Conservation (phyloP, 371 early-diverging fungal species). For the Mortierella sp. region DNA sequence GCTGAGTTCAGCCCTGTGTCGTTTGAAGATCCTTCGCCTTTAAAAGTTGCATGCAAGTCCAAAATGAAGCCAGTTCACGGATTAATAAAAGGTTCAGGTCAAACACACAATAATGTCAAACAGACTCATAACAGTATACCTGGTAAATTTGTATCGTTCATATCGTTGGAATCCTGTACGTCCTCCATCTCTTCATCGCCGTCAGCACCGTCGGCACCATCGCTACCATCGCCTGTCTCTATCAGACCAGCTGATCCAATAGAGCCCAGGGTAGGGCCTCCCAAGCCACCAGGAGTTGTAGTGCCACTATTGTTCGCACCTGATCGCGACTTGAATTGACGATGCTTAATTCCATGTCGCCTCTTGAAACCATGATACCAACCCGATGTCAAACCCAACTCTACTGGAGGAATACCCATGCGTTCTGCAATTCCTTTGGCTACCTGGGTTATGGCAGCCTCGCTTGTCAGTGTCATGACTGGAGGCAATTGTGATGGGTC, state of each 20-base stretch:
- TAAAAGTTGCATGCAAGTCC: neutral
- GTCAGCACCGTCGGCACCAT: constrained; percentile 35
- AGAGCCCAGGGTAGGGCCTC: constrained; percentile 20
- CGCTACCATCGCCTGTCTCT: constrained; percentile 44
- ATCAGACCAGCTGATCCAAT: constrained; percentile 15
- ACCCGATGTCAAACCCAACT: constrained; percentile 55
- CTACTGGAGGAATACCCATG: constrained; percentile 52
- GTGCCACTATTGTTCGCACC: constrained; percentile 15
- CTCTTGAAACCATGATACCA: constrained; percentile 58
- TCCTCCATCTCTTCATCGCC: constrained; percentile 56
- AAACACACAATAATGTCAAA: neutral
- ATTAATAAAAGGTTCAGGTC: constrained; percentile 6
- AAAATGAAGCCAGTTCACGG: neutral
- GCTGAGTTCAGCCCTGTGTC: neutral
- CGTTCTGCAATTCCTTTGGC: constrained; percentile 57
- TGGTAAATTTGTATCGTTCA: constrained; percentile 9
- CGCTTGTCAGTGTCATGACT: constrained; percentile 54
- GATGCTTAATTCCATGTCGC: constrained; percentile 57
- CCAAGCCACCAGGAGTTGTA: constrained; percentile 17
- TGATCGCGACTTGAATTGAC: constrained; percentile 43
- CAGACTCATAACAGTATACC: neutral
- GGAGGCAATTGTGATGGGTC: constrained; percentile 42
- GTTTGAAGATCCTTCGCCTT: constrained; percentile 6
- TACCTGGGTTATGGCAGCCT: constrained; percentile 55
- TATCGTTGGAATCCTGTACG: constrained; percentile 8